Percentiles rank a stretch among this genome's conserved stretches.
phyloP scores from a whole-genome alignment of 2,329 filamentous ascomycete genomes.

The Colletotrichum costaricense region DNA sequence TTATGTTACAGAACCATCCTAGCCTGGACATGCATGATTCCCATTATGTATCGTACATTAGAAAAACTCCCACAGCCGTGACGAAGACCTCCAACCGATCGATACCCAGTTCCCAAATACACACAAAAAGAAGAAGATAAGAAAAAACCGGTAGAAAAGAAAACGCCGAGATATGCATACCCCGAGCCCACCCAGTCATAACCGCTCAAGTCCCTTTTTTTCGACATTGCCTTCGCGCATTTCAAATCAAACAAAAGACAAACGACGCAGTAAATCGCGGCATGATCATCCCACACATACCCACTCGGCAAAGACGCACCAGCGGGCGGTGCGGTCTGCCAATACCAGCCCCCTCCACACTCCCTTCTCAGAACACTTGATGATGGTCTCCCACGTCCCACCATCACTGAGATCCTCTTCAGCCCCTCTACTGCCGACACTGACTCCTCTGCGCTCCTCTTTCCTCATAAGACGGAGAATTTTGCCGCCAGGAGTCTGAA shows the following conservation, averaged over 20 bases:
- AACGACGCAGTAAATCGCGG: conserved; percentile 14
- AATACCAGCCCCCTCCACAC: conserved; percentile 85
- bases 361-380: conserved; percentile 87
- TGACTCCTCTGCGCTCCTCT: conserved; percentile 72
- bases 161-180: conserved; percentile 36
- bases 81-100: not conserved
- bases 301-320: conserved; percentile 96
- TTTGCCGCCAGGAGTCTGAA: conserved; percentile 94
- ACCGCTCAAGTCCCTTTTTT: conserved; percentile 20
- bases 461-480: conserved; percentile 90
- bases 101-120: conserved; percentile 16
- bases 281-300: conserved; percentile 57
- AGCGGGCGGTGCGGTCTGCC: conserved; percentile 84
- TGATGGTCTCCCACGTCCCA: conserved; percentile 88
- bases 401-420: conserved; percentile 74
- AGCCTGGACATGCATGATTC: conserved; percentile 32
- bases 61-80: conserved; percentile 28
- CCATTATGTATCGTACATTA: conserved; percentile 36
- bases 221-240: conserved; percentile 17
- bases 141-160: conserved; percentile 7
- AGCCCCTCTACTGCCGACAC: conserved; percentile 55
- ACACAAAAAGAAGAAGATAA: conserved; percentile 6
- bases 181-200: conserved; percentile 17
- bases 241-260: conserved; percentile 7
- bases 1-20: conserved; percentile 36